Percentiles rank a stretch among this genome's conserved stretches.
Evolutionary conservation across 2,329 filamentous ascomycete genomes (phyloP).

Genomic region (Fusarium odoratissimum): DNA sequence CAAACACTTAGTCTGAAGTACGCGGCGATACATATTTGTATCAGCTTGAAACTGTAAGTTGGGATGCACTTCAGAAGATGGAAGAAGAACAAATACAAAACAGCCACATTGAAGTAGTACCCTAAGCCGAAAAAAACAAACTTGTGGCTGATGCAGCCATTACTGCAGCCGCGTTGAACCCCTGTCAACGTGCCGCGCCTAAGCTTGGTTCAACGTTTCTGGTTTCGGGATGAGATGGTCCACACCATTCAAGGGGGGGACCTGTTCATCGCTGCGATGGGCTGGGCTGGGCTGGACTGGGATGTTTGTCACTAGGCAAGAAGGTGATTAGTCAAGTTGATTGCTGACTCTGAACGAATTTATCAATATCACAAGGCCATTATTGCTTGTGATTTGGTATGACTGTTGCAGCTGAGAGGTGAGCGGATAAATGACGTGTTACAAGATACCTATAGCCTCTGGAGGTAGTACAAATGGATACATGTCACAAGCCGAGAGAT

Average conservation of each 20-base stretch:
- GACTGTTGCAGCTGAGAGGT: slow-evolving; percentile 2
- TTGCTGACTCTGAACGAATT: slow-evolving; percentile 10
- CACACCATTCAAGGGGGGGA: slow-evolving; percentile 26
- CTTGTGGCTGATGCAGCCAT: slow-evolving; percentile 41
- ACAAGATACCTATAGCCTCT: background rate
- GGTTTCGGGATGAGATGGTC: slow-evolving; percentile 37
- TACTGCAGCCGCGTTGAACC: slow-evolving; percentile 43
- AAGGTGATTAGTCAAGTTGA: slow-evolving; percentile 8
- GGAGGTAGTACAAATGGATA: slow-evolving; percentile 21
- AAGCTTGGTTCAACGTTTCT: slow-evolving; percentile 49
- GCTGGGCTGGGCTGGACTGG: background rate
- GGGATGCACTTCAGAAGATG: background rate
- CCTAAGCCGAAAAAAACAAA: slow-evolving; percentile 35
- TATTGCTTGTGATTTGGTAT: background rate
- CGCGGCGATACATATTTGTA: too few species aligned
- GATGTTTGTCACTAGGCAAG: slow-evolving; percentile 1
- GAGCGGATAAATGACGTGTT: slow-evolving; percentile 10
- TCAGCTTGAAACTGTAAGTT: background rate
- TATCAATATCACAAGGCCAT: slow-evolving; percentile 7
- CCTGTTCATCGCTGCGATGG: background rate
- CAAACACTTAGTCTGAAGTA: background rate
- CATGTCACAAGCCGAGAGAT: slow-evolving; percentile 22
- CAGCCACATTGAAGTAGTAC: slow-evolving; percentile 21
- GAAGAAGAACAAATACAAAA: background rate
- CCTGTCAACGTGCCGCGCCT: slow-evolving; percentile 46